These are phyloP conservation scores for Suhomyces chickasaworum DNA, from an alignment of 1,139 yeast genomes.

Conservation along the genomic window DNA sequence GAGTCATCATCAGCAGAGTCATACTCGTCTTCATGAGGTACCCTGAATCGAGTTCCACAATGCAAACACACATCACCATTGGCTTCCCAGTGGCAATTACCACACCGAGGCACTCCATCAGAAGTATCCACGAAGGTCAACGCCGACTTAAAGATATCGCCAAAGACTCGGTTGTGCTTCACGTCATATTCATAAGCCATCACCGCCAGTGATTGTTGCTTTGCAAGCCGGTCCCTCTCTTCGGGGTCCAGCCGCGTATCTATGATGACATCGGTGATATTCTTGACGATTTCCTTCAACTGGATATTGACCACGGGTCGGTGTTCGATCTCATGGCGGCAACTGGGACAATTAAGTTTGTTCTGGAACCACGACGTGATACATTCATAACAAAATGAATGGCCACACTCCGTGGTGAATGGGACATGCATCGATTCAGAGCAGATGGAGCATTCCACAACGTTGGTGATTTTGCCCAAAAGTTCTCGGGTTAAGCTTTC, in stretches of 20 bases:
- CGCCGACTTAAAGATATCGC: conserved; percentile 51
- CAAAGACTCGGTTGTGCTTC: conserved; percentile 42
- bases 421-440: conserved; percentile 50
- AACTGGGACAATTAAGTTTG: conserved; percentile 56
- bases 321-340: conserved; percentile 45
- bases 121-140: conserved; percentile 58
- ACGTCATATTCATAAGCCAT: conserved; percentile 43
- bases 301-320: conserved; percentile 51
- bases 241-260: conserved; percentile 25
- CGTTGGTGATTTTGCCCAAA: conserved; percentile 28
- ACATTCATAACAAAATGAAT: conserved; percentile 52
- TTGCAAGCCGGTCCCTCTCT: conserved; percentile 23
- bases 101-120: conserved; percentile 81
- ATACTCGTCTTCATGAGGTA: conserved; percentile 31
- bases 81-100: conserved; percentile 83
- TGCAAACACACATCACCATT: conserved; percentile 56
- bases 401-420: conserved; percentile 45
- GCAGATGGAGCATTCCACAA: conserved; percentile 46
- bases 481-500: conserved; percentile 18
- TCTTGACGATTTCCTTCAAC: conserved; percentile 38
- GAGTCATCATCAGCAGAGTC: conserved; percentile 35
- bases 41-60: conserved; percentile 49
- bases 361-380: conserved; percentile 52
- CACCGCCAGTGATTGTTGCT: conserved; percentile 29
- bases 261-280: conserved; percentile 33